A percentile compares a stretch with the other conserved stretches of the same genome.
Conservation (phyloP, 1,284 basidiomycete genomes). For the Fereydounia khargensis region DNA sequence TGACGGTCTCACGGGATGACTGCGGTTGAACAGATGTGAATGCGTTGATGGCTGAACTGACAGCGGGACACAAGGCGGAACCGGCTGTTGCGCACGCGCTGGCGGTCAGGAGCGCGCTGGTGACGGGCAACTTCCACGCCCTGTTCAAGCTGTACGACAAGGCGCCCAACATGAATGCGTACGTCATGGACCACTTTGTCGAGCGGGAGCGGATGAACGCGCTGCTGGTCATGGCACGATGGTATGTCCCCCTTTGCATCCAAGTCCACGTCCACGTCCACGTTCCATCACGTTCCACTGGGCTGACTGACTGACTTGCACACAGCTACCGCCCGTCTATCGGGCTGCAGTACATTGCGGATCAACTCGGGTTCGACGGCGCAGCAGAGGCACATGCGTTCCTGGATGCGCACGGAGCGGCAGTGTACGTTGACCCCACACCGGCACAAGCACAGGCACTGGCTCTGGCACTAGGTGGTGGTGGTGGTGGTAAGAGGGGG, state of each 20-base stretch:
- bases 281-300: slow-evolving; percentile 3
- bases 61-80: slow-evolving; percentile 77
- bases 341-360: slow-evolving; percentile 72
- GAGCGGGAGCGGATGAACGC: slow-evolving; percentile 85
- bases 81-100: slow-evolving; percentile 83
- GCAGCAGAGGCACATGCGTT: slow-evolving; percentile 69
- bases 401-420: slow-evolving; percentile 69
- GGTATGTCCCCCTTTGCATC: slow-evolving; percentile 74
- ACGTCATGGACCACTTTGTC: slow-evolving; percentile 99
- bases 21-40: slow-evolving; percentile 72
- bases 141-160: slow-evolving; percentile 81
- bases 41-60: slow-evolving; percentile 91
- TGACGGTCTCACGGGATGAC: no score
- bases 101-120: slow-evolving; percentile 78
- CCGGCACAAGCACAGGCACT: no score
- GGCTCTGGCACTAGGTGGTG: slow-evolving; percentile 18
- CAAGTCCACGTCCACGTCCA: not conserved
- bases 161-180: slow-evolving; percentile 95
- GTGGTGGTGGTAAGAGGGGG: not conserved
- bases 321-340: slow-evolving; percentile 59
- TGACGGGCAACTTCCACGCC: slow-evolving; percentile 89
- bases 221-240: slow-evolving; percentile 82
- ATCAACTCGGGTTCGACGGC: slow-evolving; percentile 79
- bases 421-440: slow-evolving; percentile 64
- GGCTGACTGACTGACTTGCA: no score